These are phyloP conservation scores for Claviceps monticola DNA, from an alignment of 2,329 filamentous ascomycete genomes.

Conservation along the genomic window DNA sequence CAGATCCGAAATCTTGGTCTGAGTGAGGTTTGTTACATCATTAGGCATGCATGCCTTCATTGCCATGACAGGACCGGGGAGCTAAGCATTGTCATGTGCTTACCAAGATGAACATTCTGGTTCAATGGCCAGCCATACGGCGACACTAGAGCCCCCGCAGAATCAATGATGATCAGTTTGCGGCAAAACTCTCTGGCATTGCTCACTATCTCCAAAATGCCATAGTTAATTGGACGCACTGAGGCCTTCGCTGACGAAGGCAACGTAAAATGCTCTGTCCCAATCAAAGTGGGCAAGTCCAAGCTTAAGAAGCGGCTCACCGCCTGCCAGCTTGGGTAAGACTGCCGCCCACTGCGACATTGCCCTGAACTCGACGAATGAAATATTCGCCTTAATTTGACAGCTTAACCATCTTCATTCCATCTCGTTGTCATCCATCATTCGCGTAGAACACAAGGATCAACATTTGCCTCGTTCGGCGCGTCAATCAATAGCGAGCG, in stretches of 20 bases:
- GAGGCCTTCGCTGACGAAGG: too few relatives aligned
- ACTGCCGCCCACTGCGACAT: neutral
- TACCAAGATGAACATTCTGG: conserved; percentile 38
- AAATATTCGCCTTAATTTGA: neutral
- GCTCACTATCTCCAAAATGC: neutral
- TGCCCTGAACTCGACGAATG: neutral
- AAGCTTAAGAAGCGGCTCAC: neutral
- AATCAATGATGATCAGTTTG: neutral
- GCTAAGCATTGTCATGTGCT: conserved; percentile 3
- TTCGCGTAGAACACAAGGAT: neutral
- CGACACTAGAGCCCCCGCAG: neutral
- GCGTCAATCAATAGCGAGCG: neutral
- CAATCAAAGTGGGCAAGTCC: conserved; percentile 1
- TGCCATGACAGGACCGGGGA: neutral
- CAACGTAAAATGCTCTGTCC: neutral
- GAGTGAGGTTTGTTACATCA: neutral
- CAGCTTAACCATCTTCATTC: neutral
- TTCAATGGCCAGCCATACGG: neutral
- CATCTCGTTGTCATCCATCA: neutral
- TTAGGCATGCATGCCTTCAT: neutral
- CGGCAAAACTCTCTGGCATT: neutral
- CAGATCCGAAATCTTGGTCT: conserved; percentile 91
- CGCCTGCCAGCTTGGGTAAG: neutral
- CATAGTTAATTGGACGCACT: neutral
- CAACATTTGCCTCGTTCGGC: neutral